Conservation (phyloP, 257 asterid genomes). For the Rehmannia glutinosa region DNA sequence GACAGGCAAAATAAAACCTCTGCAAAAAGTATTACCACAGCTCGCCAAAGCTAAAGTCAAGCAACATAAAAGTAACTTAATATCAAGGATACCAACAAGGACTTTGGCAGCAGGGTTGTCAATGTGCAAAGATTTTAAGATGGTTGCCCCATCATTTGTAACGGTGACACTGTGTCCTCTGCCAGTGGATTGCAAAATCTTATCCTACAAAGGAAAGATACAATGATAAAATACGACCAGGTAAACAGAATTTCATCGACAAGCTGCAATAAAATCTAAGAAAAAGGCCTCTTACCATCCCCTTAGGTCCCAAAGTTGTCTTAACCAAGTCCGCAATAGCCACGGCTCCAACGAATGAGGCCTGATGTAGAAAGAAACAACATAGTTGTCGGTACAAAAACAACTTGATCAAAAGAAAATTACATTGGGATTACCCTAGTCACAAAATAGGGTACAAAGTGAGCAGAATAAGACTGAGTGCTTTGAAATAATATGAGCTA, state of each 20-base stretch:
- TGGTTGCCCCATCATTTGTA: conserved; percentile 98
- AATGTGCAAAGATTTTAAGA: conserved; percentile 91
- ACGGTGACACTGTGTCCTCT: conserved; percentile 79
- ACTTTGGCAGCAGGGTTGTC: conserved; percentile 99
- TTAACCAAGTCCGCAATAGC: conserved; percentile 93
- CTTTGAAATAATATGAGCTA: not conserved
- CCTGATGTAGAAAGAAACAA: conserved; percentile 34
- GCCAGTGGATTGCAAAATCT: conserved; percentile 87
- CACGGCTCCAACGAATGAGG: conserved; percentile 93
- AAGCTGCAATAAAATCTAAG: conserved; percentile 3
- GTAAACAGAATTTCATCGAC: not conserved
- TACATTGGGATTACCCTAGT: not conserved
- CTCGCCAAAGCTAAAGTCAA: not conserved
- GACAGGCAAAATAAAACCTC: not conserved
- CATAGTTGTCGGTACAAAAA: not conserved
- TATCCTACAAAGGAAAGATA: conserved; percentile 51
- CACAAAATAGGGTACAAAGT: too few species aligned
- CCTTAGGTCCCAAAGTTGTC: conserved; percentile 97
- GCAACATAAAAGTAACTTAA: not conserved
- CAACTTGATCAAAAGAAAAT: not conserved
- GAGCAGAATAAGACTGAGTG: not conserved
- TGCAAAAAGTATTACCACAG: not conserved
- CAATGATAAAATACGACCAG: not conserved
- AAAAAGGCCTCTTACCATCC: conserved; percentile 54
- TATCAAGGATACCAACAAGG: conserved; percentile 83